A percentile compares a stretch with the other conserved stretches of the same genome.
Evolutionary conservation across 805 yeast genomes (phyloP).

Genomic region (Spathaspora gorwiae): DNA sequence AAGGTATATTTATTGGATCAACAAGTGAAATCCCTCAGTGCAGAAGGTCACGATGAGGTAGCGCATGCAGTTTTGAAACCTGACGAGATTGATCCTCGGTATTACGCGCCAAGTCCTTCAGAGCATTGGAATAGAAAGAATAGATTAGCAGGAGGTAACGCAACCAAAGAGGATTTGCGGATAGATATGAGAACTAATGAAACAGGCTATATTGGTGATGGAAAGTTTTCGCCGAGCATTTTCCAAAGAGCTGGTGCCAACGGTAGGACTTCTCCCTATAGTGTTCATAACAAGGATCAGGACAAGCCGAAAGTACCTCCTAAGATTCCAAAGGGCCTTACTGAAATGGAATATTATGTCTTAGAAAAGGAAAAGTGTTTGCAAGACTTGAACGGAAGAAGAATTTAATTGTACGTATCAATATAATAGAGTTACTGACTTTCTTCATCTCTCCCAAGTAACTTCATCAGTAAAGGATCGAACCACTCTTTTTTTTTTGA

Average conservation of each 20-base stretch:
- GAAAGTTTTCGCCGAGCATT: conserved; percentile 34
- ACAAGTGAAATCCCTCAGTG: conserved; percentile 28
- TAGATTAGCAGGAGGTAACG: conserved; percentile 19
- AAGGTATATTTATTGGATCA: conserved; percentile 32
- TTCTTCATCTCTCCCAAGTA: no score
- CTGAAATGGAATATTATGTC: conserved; percentile 39
- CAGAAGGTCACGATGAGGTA: conserved; percentile 11
- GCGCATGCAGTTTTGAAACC: conserved; percentile 8
- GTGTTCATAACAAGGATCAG: conserved; percentile 11
- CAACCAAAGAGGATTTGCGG: conserved; percentile 16
- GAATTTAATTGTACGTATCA: conserved; percentile 10
- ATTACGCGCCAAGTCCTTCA: conserved; percentile 46
- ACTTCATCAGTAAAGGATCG: no score
- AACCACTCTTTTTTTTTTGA: no score
- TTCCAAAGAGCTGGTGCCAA: conserved; percentile 23
- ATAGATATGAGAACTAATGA: conserved; percentile 27
- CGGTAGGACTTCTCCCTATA: background rate
- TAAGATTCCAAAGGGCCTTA: conserved; percentile 38
- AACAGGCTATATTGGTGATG: conserved; percentile 41
- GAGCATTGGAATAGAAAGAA: conserved; percentile 29
- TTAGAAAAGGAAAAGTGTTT: conserved; percentile 37
- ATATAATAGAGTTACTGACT: no score
- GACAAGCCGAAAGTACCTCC: conserved; percentile 42
- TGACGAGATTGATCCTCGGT: conserved; percentile 31
- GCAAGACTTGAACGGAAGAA: conserved; percentile 34